A percentile compares a stretch with the other conserved stretches of the same genome.
Evolutionary conservation across 345 rosid species (phyloP).

Genomic region (Brassica incana): DNA sequence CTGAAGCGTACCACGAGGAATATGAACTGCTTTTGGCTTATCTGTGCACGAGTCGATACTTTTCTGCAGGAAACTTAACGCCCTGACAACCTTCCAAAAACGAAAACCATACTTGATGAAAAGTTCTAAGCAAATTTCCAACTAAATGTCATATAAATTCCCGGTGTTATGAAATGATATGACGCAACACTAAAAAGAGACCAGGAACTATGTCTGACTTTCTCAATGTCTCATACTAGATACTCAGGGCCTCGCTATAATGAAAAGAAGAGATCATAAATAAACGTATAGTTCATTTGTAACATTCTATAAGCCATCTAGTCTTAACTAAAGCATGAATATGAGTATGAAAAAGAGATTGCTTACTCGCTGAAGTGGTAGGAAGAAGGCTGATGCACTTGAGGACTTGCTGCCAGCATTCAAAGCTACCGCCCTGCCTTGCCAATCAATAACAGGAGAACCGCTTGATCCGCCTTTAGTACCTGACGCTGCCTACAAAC

Average conservation of each 20-base stretch:
- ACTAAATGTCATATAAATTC: too few species aligned
- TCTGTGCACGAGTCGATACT: conserved; percentile 50
- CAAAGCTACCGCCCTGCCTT: conserved; percentile 94
- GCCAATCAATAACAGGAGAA: conserved; percentile 93
- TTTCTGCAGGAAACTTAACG: conserved; percentile 62
- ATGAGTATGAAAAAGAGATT: conserved; percentile 11
- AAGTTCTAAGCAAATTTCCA: neutral
- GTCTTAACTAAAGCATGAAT: conserved; percentile 10
- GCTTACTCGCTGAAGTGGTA: conserved; percentile 86
- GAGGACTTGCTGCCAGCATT: conserved; percentile 94
- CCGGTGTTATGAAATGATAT: neutral
- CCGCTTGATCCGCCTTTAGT: conserved; percentile 99
- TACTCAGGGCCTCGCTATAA: too few species aligned
- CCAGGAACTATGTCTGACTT: too few species aligned
- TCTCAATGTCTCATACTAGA: too few species aligned
- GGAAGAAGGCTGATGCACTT: conserved; percentile 85
- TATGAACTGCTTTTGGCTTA: conserved; percentile 68
- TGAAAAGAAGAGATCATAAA: conserved; percentile 4
- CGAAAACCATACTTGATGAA: conserved; percentile 16
- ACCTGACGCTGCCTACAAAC: conserved; percentile 89
- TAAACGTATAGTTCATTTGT: neutral
- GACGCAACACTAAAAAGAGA: too few species aligned
- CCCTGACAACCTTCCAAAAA: conserved; percentile 82
- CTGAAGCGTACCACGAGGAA: conserved; percentile 98
- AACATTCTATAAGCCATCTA: neutral